Evolutionary conservation across 2,329 filamentous ascomycete genomes (phyloP), one percentile per base, ranked within the genome.

Genomic region (Macrophomina tecta): DNA sequence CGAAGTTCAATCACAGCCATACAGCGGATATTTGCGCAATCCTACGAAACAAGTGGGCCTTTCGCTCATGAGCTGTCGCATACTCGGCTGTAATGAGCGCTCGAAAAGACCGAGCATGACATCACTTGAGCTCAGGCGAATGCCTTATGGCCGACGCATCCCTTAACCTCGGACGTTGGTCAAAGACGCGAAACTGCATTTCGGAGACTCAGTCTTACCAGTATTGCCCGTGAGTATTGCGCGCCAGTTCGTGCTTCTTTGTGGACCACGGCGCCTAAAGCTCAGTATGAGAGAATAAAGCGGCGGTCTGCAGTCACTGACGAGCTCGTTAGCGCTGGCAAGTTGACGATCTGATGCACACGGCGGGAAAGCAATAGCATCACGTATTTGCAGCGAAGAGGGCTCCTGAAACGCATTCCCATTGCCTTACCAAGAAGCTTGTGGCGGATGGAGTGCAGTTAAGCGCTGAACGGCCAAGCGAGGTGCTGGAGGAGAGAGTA

Each of bases 61-160:
- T 53, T 34, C 49, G 11, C 28, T 53, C 49, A 53, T 34, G 30
- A 53, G 14, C 14, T 11, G 32, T n/a, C 32, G 6, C 18, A 12
- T 38, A 16, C 32, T 11, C 32, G 5, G 11, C 16, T n/a, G 28
- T 8, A 5, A 38, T 38, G 32, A 38, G 32, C 32, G 32, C 32
- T 23, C 18, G 34, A 32, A 38, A 9, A 55, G n/a, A 18, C 23
- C 23, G 32, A 55, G 11, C 52, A 55, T 55, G 52, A 11, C 32
- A 55, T 40, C 34, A 38, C 12, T 55, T 38, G 52, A 55, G 52
- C 52, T 55, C 52, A 52, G 52, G 52, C 38, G 52, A 55, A 28
- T 38, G 32, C 1, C 16, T 32, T 7, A 18, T 5, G 14, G 7
- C 16, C 32, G 32, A 38, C 18, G 5, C 14, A 11, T 16, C 16